Conservation (phyloP, 2,329 filamentous ascomycete species). For the Fusarium staphyleae region DNA sequence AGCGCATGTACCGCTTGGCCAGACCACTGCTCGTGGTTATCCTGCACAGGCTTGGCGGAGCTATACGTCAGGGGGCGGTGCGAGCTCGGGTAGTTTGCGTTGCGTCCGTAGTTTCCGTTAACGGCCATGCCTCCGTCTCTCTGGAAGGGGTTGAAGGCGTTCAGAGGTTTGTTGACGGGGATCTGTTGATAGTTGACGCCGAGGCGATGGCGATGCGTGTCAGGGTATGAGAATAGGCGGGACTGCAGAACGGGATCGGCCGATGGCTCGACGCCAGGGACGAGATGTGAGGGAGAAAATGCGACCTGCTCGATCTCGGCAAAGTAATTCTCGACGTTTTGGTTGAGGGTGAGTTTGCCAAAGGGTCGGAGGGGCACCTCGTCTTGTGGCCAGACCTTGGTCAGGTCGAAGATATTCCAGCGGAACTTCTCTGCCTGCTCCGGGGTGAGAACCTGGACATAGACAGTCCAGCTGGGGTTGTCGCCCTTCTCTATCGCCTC, state of each 20-base stretch:
- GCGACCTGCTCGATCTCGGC: slow-evolving; percentile 72
- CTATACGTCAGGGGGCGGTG: slow-evolving; percentile 56
- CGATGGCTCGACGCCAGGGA: slow-evolving; percentile 68
- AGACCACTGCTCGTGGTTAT: slow-evolving; percentile 57
- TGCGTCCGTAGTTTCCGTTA: slow-evolving; percentile 68
- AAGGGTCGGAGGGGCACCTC: slow-evolving; percentile 69
- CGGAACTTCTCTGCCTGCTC: slow-evolving; percentile 68
- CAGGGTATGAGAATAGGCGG: slow-evolving; percentile 67
- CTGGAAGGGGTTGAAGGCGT: slow-evolving; percentile 71
- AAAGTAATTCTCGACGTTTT: slow-evolving; percentile 65
- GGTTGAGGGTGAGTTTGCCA: slow-evolving; percentile 72
- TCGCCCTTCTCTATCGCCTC: slow-evolving; percentile 68
- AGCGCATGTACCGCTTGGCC: slow-evolving; percentile 53
- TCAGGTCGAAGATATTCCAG: slow-evolving; percentile 74
- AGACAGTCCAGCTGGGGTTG: slow-evolving; percentile 68
- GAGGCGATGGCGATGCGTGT: slow-evolving; percentile 68
- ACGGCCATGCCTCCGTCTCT: slow-evolving; percentile 75
- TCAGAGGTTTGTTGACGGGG: slow-evolving; percentile 65
- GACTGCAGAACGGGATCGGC: slow-evolving; percentile 69
- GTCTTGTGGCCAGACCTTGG: slow-evolving; percentile 75
- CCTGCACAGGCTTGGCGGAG: slow-evolving; percentile 47
- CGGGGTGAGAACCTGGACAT: slow-evolving; percentile 69
- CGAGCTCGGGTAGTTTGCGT: slow-evolving; percentile 64
- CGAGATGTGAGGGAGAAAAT: slow-evolving; percentile 70
- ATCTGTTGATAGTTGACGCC: slow-evolving; percentile 71